Evolutionary conservation across 225 moss, liverwort and hornwort genomes (phyloP), one percentile per base, ranked within the genome.

Genomic region (Rhytidiadelphus loreus): DNA sequence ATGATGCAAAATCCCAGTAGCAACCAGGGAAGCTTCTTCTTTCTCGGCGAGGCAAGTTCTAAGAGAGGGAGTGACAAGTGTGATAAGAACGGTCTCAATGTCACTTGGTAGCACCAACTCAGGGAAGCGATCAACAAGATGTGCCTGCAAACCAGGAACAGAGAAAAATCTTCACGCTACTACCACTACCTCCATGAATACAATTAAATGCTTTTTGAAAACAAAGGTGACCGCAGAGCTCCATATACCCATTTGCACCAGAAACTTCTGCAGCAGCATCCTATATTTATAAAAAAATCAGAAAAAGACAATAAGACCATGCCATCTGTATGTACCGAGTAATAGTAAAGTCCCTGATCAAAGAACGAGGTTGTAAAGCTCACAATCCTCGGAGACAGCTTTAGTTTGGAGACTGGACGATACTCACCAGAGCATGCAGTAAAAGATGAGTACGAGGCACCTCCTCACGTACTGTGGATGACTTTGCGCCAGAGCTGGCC

Each of bases 61-160:
- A 52, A 99, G 95, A 41, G 96, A 96, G 83, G 97, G 98, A 77
- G 95, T 94, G 71, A 95, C 97, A 60, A 97, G 91, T 80, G 91
- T 86, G 77, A 96, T 91, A 84, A 94, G 91, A 87, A 96, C 92
- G 63, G 94, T 84, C 89, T 97, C 97, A 72, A 96, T 87, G 90
- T 99, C 97, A 59, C 89, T 91, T 75, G 97, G 95, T 83, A 99
- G 91, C 77, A 95, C 86, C 88, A 99, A 86, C 88, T 99, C 95
- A 73, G 92, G 96, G 71, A 94, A 96, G 77, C 96, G 96, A 88
- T 97, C 97, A 84, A 97, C 90, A 76, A 97, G 91, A 86, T 97
- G 93, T 88, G 95, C 97, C 97, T 99, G 95, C 88, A 91, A 76
- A 87, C 65, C 75, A 82, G 82, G 56, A 43, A 77, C 55, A 89